These are phyloP conservation scores for Theobroma cacao DNA, from an alignment of 345 rosid species.

Conservation along the genomic window DNA sequence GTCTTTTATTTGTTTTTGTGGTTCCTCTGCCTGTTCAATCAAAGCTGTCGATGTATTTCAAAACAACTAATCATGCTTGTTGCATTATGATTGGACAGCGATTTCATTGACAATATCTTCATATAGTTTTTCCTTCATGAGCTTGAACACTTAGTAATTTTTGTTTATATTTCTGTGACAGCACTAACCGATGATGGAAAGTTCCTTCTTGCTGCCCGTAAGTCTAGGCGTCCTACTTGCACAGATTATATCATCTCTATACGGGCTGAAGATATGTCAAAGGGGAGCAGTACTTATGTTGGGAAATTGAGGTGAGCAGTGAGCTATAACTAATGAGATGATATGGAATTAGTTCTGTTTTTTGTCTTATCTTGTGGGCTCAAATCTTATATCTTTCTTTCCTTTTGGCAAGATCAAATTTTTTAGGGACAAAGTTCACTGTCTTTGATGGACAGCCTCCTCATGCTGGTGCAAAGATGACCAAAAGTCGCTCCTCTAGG, in stretches of 20 bases:
- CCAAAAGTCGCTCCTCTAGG: constrained; percentile 54
- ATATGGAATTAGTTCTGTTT: not conserved
- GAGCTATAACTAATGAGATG: not conserved
- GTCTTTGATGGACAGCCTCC: constrained; percentile 52
- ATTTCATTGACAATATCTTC: not conserved
- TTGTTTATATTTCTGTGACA: constrained; percentile 24
- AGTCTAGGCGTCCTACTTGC: constrained; percentile 61
- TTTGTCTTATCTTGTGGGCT: not conserved
- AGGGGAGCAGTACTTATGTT: constrained; percentile 44
- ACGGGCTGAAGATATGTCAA: constrained; percentile 39
- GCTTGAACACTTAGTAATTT: not conserved
- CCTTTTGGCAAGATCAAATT: constrained; percentile 55
- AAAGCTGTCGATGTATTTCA: not conserved
- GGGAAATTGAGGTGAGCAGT: constrained; percentile 69
- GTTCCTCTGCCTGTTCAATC: not conserved
- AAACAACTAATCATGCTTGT: not conserved
- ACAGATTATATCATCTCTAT: constrained; percentile 63
- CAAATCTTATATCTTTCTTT: constrained; percentile 4
- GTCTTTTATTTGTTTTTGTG: not conserved
- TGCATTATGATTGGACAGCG: not conserved
- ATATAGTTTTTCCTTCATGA: not conserved
- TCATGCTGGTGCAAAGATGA: constrained; percentile 41
- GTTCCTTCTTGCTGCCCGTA: constrained; percentile 71
- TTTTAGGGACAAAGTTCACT: constrained; percentile 71
- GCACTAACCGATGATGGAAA: constrained; percentile 64